Evolutionary conservation across 2,329 filamentous ascomycete species (phyloP).

Genomic region (Colletotrichum nymphaeae): DNA sequence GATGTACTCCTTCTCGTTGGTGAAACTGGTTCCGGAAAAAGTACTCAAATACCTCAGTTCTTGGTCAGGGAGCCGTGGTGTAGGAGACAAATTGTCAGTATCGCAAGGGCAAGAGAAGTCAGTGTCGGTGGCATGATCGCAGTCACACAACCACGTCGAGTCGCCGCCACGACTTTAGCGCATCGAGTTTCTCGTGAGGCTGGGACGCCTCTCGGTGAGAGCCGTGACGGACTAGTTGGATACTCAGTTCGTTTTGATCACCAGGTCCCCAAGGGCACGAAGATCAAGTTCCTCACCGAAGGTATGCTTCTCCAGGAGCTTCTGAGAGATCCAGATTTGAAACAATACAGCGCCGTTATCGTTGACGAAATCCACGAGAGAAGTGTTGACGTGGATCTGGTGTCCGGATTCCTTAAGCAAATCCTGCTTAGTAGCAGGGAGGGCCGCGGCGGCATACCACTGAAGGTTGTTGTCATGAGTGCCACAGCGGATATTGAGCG

Average conservation of each 20-base stretch:
- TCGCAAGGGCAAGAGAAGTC: constrained; percentile 55
- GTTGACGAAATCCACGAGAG: constrained; percentile 98
- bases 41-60: constrained; percentile 95
- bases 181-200: constrained; percentile 86
- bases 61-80: constrained; percentile 85
- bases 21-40: constrained; percentile 97
- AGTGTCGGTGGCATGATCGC: constrained; percentile 84
- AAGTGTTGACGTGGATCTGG: constrained; percentile 91
- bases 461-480: constrained; percentile 97
- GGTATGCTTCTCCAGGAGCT: constrained; percentile 97
- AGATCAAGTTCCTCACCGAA: constrained; percentile 94
- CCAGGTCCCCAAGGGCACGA: constrained; percentile 81
- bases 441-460: constrained; percentile 75
- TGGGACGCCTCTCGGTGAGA: constrained; percentile 62
- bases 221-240: constrained; percentile 71
- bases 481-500: constrained; percentile 90
- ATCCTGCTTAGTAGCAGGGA: constrained; percentile 73
- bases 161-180: constrained; percentile 92
- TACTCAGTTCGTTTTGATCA: constrained; percentile 97
- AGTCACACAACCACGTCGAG: constrained; percentile 92
- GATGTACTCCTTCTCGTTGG: constrained; percentile 88
- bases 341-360: constrained; percentile 88
- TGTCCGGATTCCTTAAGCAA: constrained; percentile 88
- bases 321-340: constrained; percentile 83
- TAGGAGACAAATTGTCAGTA: constrained; percentile 64